Conservation (phyloP, 208 protist genomes). For the Leishmania martiniquensis region DNA sequence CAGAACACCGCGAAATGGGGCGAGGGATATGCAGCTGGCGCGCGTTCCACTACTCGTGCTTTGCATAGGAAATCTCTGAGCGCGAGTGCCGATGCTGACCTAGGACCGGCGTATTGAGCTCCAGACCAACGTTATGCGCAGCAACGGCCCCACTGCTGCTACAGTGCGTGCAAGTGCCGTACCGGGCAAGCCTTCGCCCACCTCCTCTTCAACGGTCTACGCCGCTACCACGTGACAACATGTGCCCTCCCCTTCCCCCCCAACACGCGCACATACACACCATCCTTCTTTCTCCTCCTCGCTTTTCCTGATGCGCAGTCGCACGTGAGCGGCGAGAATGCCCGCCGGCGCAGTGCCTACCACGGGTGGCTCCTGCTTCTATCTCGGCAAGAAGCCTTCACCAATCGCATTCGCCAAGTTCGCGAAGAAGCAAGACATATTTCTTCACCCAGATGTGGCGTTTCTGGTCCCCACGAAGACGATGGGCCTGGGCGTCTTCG, state of each 20-base stretch:
- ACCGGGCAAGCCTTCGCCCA: background rate
- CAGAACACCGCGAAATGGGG: background rate
- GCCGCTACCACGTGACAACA: too few relatives aligned
- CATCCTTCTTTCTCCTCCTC: background rate
- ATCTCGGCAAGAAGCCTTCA: slow-evolving; percentile 62
- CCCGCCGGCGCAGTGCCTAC: background rate
- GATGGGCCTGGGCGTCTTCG: slow-evolving; percentile 87
- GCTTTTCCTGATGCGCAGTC: slow-evolving; percentile 3
- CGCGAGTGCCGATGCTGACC: background rate
- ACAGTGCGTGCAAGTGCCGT: background rate
- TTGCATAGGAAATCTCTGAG: background rate
- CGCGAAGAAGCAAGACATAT: slow-evolving; percentile 77
- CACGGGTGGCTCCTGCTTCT: slow-evolving; percentile 5
- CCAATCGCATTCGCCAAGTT: slow-evolving; percentile 64
- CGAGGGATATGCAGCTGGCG: background rate
- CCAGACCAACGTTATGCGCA: background rate
- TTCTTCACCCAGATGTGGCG: slow-evolving; percentile 82
- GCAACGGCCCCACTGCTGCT: background rate
- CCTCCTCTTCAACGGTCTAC: background rate
- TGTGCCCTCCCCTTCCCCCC: too few relatives aligned
- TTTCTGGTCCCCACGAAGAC: slow-evolving; percentile 86
- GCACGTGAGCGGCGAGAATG: background rate
- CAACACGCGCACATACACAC: too few relatives aligned
- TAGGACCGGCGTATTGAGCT: background rate
- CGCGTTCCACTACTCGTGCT: background rate